A percentile compares a stretch with the other conserved stretches of the same genome.
phyloP scores from a whole-genome alignment of 2,329 filamentous ascomycete species.

The Aspergillus ochraceus region DNA sequence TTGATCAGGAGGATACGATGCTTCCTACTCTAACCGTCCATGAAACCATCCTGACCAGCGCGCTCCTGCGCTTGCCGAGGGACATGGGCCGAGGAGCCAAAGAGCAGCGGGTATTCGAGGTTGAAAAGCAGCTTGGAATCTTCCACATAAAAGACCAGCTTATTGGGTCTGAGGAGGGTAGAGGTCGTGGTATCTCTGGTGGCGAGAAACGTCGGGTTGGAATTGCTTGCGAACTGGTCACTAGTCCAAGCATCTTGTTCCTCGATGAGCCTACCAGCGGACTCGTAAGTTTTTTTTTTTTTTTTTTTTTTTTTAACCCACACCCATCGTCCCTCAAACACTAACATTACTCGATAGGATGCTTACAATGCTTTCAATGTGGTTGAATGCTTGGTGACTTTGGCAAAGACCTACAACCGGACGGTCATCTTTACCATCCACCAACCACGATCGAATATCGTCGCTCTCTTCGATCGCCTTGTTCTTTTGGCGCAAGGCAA shows the following conservation, averaged over 20 bases:
- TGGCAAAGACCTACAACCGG: slow-evolving; percentile 94
- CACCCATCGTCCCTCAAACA: no score
- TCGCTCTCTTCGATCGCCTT: slow-evolving; percentile 93
- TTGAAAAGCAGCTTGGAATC: slow-evolving; percentile 94
- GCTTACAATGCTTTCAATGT: slow-evolving; percentile 98
- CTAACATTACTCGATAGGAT: slow-evolving; percentile 51
- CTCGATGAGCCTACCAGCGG: slow-evolving; percentile 96
- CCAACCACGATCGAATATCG: slow-evolving; percentile 96
- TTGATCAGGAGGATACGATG: slow-evolving; percentile 98
- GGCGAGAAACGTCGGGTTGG: slow-evolving; percentile 95
- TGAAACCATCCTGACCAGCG: slow-evolving; percentile 94
- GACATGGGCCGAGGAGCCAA: slow-evolving; percentile 89
- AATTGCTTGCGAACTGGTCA: slow-evolving; percentile 96
- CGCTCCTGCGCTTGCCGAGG: slow-evolving; percentile 83
- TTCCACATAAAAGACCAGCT: slow-evolving; percentile 90
- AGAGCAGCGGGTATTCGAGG: slow-evolving; percentile 85
- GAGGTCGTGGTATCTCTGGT: slow-evolving; percentile 91
- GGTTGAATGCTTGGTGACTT: slow-evolving; percentile 87
- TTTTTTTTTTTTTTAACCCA: no score
- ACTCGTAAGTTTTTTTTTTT: slow-evolving; percentile 49
- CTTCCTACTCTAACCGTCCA: slow-evolving; percentile 93
- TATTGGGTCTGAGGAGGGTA: slow-evolving; percentile 94
- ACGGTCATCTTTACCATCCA: slow-evolving; percentile 99
- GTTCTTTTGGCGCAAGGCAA: slow-evolving; percentile 84
- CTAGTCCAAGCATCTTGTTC: slow-evolving; percentile 94